These are phyloP conservation scores for Biscogniauxia mediterranea DNA, from an alignment of 2,329 filamentous ascomycete species.

Conservation along the genomic window DNA sequence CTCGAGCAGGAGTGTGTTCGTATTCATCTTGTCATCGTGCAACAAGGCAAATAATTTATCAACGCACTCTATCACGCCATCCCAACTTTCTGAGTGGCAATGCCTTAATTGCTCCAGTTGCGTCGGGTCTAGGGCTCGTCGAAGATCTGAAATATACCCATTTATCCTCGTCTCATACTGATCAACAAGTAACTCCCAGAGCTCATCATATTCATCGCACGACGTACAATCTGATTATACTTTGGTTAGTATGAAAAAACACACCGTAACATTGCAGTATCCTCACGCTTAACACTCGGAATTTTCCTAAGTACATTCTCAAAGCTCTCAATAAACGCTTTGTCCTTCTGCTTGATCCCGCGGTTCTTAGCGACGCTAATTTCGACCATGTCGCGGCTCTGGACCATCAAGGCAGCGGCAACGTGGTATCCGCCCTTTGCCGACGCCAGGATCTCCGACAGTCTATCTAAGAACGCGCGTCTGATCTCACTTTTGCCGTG, in stretches of 20 bases:
- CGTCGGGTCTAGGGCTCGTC: not conserved
- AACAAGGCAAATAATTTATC: not conserved
- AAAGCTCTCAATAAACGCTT: not conserved
- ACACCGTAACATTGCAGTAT: not conserved
- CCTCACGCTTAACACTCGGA: not conserved
- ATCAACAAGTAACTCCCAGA: not conserved
- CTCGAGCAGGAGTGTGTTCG: not conserved
- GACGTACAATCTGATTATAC: not conserved
- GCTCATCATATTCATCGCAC: not conserved
- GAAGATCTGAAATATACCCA: not conserved
- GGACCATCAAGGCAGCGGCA: not conserved
- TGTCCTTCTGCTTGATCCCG: not conserved
- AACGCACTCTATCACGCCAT: not conserved
- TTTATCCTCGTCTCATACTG: not conserved
- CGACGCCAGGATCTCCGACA: not conserved
- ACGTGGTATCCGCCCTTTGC: not conserved
- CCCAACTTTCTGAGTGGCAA: not conserved
- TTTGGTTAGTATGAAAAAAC: not conserved
- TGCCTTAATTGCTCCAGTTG: not conserved
- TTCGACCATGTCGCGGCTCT: not conserved
- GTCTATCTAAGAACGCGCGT: not conserved
- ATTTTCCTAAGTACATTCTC: not conserved
- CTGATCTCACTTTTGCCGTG: not conserved
- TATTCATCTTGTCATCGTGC: not conserved
- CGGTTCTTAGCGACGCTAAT: not conserved